Conservation (phyloP, 176 grass and related monocot genomes). For the barley (Hordeum vulgare) region DNA sequence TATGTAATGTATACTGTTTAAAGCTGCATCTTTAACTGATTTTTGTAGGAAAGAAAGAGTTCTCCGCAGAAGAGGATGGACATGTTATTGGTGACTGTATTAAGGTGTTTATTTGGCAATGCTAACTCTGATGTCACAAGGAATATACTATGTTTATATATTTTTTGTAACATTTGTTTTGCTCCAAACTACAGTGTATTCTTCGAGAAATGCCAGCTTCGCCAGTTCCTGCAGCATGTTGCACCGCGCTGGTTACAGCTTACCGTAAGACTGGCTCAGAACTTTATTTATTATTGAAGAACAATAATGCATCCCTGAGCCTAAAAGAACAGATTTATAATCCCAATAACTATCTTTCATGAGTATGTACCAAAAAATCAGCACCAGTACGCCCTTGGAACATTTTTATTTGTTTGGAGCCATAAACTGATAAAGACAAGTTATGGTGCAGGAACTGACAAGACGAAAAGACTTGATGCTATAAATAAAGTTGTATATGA, state of each 20-base stretch:
- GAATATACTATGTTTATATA: conserved; percentile 2
- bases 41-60: conserved; percentile 82
- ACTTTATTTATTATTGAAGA: conserved; percentile 17
- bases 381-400: neutral
- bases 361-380: conserved; percentile 16
- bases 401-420: conserved; percentile 17
- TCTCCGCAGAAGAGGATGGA: conserved; percentile 90
- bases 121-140: neutral
- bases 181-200: conserved; percentile 58
- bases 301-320: conserved; percentile 17
- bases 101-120: conserved; percentile 62
- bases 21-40: conserved; percentile 20
- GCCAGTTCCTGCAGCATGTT: conserved; percentile 83
- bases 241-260: conserved; percentile 76
- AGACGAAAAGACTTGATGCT: conserved; percentile 56
- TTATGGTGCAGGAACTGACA: conserved; percentile 62
- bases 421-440: conserved; percentile 28
- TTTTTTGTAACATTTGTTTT: conserved; percentile 18
- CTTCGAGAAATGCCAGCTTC: conserved; percentile 87
- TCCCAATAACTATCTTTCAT: conserved; percentile 7
- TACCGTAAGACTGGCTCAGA: conserved; percentile 59
- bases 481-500: conserved; percentile 80
- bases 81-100: conserved; percentile 98
- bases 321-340: neutral
- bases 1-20: conserved; percentile 8